These are phyloP conservation scores for Linnemannia hyalina DNA, from an alignment of 192 early-diverging fungal species.

Conservation along the genomic window DNA sequence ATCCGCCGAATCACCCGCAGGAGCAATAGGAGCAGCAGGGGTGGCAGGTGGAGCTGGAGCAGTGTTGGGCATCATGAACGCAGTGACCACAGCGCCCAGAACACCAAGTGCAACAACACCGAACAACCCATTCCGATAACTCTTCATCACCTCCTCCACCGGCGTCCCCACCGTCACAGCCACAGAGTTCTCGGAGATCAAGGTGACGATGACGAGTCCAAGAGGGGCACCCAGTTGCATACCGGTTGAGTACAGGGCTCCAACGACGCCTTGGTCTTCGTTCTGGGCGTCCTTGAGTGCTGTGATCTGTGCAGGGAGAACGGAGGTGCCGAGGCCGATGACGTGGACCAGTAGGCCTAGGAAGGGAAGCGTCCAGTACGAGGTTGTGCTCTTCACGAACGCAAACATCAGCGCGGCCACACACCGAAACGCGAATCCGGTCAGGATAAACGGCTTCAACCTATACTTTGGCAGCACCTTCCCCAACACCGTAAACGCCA, in stretches of 20 bases:
- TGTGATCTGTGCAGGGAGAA: constrained; percentile 49
- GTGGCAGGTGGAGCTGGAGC: not conserved
- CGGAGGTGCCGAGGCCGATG: constrained; percentile 30
- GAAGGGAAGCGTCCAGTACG: constrained; percentile 56
- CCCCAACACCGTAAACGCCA: constrained; percentile 43
- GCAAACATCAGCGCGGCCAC: constrained; percentile 44
- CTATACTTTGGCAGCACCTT: constrained; percentile 53
- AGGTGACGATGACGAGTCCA: constrained; percentile 50
- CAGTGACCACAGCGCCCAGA: constrained; percentile 30
- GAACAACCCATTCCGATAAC: constrained; percentile 44
- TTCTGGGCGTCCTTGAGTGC: constrained; percentile 47
- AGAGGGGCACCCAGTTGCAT: constrained; percentile 53
- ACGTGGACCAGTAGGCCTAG: constrained; percentile 42
- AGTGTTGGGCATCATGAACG: constrained; percentile 26
- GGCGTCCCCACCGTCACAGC: not conserved
- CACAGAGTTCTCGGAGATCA: constrained; percentile 49
- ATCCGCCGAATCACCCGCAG: no score
- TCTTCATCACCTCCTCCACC: constrained; percentile 32
- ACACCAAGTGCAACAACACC: constrained; percentile 39
- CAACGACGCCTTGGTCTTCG: constrained; percentile 52
- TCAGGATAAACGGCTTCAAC: constrained; percentile 40
- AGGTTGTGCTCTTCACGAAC: constrained; percentile 21
- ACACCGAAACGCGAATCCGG: constrained; percentile 21
- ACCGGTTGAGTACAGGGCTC: constrained; percentile 51
- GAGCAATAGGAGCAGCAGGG: not conserved